Base-by-base conservation (phyloP, 345 rosid genomes). In the Hypericum androsaemum region DNA sequence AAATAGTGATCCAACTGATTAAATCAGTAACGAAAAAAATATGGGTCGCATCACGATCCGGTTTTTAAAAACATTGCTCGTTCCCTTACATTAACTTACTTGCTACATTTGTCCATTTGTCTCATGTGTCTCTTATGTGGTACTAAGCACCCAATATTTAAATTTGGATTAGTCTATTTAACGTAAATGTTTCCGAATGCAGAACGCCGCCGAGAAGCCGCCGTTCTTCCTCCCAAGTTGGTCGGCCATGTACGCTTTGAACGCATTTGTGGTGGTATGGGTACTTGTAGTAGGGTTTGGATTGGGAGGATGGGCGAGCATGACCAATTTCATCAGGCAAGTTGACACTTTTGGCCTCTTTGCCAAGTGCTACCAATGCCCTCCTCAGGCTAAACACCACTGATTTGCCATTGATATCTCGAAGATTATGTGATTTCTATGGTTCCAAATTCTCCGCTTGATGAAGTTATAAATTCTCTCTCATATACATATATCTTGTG, bases 291-390 rank as follows among this genome's bases (percentile, higher is more conserved):
- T 46, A 0, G 50, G 50, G 22, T 46, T 46, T 13, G 50, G 50
- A 10, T 10, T 46, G 8, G 50, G 50, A 1, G 50, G 50, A 13
- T 46, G 50, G 50, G 50, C 50, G 9, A 46, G 50, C 14, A 32
- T 46, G 3, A 46, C 17, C 51, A 2, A 48, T 52, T 87, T 87
- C 73, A 71, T 87, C 63, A 74, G 41, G 49, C 92, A 87, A 44
- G 86, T 87, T 10, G 80, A 83, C 64, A 81, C 84, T n/a, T 87
- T 87, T 13, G 92, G 92, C 0, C 92, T 87, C 35, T 83, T 83
- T 50, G 89, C 89, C n/a, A 83, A 83, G 72, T 87, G 96, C 68
- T 87, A 87, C 73, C 96, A 83, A 47, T 87, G 95, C 62, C 78
- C 84, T 5, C 65, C 72, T 0, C 53, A 80, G 1, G 36, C 57